A percentile compares a stretch with the other conserved stretches of the same genome.
These are phyloP conservation scores for Ocimum tenuiflorum DNA, from an alignment of 257 asterid genomes.

Conservation along the genomic window DNA sequence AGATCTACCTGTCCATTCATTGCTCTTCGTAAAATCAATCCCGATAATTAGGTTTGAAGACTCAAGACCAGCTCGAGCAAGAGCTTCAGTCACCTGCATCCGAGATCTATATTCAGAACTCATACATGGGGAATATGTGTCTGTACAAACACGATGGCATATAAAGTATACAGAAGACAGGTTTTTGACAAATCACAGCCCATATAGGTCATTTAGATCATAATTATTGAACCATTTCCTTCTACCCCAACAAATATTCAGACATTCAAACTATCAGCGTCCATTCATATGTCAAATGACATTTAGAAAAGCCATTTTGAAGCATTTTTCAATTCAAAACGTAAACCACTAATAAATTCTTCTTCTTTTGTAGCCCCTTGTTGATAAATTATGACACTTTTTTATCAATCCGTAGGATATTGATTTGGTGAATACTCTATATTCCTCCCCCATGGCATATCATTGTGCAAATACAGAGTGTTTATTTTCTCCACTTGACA, in stretches of 20 bases:
- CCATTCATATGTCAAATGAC: neutral
- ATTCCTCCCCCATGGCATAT: neutral
- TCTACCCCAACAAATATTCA: neutral
- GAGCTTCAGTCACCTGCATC: conserved; percentile 45
- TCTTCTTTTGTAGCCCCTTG: neutral
- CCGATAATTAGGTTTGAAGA: conserved; percentile 56
- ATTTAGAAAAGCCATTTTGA: neutral
- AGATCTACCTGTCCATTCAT: conserved; percentile 51
- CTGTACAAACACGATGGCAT: neutral
- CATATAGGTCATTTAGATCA: neutral
- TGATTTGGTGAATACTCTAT: neutral
- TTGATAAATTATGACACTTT: neutral
- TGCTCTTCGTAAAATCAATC: conserved; percentile 60
- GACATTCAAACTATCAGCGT: neutral
- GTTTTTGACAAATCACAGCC: neutral
- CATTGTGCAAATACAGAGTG: neutral
- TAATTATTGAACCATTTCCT: neutral
- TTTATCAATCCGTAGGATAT: neutral
- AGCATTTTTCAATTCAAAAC: neutral
- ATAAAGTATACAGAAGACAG: neutral
- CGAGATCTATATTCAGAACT: neutral
- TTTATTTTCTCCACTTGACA: neutral
- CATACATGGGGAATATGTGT: neutral
- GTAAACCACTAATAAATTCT: neutral
- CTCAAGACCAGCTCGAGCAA: conserved; percentile 50